Evolutionary conservation across 2,329 filamentous ascomycete genomes (phyloP).

Genomic region (Neopestalotiopsis rosae): DNA sequence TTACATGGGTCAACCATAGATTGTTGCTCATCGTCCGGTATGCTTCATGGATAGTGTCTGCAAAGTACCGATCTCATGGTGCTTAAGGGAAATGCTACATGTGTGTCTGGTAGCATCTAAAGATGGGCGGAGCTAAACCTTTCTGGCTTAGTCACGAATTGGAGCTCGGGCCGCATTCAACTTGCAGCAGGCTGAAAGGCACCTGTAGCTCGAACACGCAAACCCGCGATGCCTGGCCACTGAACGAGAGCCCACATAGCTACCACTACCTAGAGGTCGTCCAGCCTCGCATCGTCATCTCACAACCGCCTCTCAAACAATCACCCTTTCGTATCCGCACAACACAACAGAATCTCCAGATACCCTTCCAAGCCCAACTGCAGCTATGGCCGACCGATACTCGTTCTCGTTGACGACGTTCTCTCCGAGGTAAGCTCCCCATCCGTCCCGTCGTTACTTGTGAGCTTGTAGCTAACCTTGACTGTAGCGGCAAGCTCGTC

Average conservation of each 20-base stretch:
- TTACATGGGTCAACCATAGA: too few species aligned
- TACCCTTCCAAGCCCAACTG: conserved; percentile 12
- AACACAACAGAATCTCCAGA: conserved; percentile 18
- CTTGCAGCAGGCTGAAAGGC: conserved; percentile 19
- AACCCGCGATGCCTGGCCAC: conserved; percentile 34
- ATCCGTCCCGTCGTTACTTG: conserved; percentile 22
- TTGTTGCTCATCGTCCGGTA: too few species aligned
- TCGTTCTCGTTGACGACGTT: conserved; percentile 99
- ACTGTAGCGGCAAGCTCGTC: conserved; percentile 89
- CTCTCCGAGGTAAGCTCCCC: conserved; percentile 85
- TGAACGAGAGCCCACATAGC: conserved; percentile 17
- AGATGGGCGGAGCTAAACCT: neutral
- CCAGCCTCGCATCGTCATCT: conserved; percentile 17
- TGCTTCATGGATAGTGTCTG: neutral
- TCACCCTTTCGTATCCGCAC: neutral
- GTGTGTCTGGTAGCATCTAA: neutral
- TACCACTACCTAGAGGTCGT: neutral
- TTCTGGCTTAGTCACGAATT: conserved; percentile 15
- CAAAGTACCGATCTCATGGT: too few species aligned
- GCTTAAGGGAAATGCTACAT: too few species aligned
- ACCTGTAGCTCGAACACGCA: conserved; percentile 31
- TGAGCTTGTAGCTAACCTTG: conserved; percentile 34
- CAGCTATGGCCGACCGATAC: conserved; percentile 93
- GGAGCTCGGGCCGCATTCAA: conserved; percentile 16
- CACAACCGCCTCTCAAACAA: conserved; percentile 2